These are phyloP conservation scores for Rhodotorula taiwanensis DNA, from an alignment of 768 basidiomycete genomes.

Conservation along the genomic window DNA sequence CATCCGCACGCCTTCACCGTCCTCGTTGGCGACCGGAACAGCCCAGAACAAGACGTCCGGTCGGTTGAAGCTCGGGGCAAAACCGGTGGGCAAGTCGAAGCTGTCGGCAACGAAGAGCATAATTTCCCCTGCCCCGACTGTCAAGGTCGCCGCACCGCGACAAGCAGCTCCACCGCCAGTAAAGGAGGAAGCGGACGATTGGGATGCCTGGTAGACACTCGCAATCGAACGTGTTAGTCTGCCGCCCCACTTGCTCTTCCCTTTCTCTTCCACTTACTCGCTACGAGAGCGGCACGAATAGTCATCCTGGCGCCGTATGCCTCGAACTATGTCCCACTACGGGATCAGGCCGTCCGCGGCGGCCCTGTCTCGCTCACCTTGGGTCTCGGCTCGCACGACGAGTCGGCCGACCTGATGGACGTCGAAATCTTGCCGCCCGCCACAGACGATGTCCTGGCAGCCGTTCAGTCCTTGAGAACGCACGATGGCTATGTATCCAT, in stretches of 20 bases:
- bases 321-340: background rate
- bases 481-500: background rate
- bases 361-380: constrained; percentile 13
- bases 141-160: too few species aligned
- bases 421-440: constrained; percentile 3
- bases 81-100: background rate
- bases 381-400: background rate
- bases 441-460: constrained; percentile 15
- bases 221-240: too few species aligned
- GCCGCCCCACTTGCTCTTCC: background rate
- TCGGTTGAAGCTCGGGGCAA: background rate
- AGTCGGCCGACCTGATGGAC: constrained; percentile 1
- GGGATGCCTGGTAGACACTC: background rate
- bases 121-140: too few species aligned
- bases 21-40: too few species aligned
- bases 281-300: too few species aligned
- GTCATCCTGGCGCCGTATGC: constrained; percentile 28
- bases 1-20: too few species aligned
- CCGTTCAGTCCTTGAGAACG: background rate
- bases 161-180: too few species aligned
- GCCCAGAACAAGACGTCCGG: too few species aligned
- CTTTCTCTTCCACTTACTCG: background rate
- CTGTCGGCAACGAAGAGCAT: background rate
- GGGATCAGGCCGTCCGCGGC: background rate
- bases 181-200: constrained; percentile 8